Evolutionary conservation across 2,329 filamentous ascomycete genomes (phyloP), one percentile per base, ranked within the genome.

Genomic region (Cryphonectria radicalis): DNA sequence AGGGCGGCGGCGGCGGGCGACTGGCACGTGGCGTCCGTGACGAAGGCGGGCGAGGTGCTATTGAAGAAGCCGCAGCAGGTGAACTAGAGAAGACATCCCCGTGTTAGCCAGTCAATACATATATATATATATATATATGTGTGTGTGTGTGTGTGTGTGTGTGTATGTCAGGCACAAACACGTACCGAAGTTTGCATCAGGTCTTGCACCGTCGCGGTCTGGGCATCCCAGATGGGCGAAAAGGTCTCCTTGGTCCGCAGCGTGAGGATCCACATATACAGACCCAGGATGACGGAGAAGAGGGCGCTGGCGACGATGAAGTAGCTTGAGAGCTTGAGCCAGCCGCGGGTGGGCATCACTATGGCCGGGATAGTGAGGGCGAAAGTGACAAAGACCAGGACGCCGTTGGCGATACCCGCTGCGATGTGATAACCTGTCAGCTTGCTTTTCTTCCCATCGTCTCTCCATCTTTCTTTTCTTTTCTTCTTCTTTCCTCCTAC

Each of bases 61-160:
- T 94, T 93, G 76, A 88, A 82, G 82, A 93, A 96, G 73, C 93
- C 93, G 76, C 93, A 96, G 88, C 93, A 96, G 76, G 89, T 79
- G 79, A 95, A 95, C 90, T 94, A 77, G 75, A 32, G 43, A 76
- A 74, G 42, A 76, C 0, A 50, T n/a, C 73, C 75, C 77, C 70
- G 75, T 73, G 68, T 74, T 68, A 75, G 65, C 62, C 22, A n/a
- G 7, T 60, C n/a, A 42, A 59, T 42, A 10, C n/a, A 13, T 13
- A 40, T 13, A 13, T 13, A 40, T 40, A 11, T 11, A 11, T 40
- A 28, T 28, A 28, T 28, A 7, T 37, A 6, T 37, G 37, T 37
- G 37, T 37, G 5, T 37, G 37, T 37, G 7, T 37, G 5, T 37
- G 37, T 37, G 37, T 37, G 37, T 37, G 37, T 37, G 5, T 37